These are phyloP conservation scores for Candida neerlandica DNA, from an alignment of 1,139 yeast genomes.

Conservation along the genomic window DNA sequence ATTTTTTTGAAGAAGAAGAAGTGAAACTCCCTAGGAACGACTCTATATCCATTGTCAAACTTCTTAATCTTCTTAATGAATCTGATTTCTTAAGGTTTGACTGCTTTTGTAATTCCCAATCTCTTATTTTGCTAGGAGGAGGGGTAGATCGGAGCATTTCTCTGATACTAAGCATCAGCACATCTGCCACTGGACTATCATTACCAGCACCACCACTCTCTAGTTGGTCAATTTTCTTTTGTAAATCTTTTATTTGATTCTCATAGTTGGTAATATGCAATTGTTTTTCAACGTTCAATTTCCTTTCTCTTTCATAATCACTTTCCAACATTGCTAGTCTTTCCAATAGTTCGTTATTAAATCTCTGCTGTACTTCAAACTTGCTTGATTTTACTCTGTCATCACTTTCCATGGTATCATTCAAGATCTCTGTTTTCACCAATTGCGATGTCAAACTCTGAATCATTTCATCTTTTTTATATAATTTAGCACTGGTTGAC, in stretches of 20 bases:
- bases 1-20: background rate
- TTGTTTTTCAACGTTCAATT: constrained; percentile 31
- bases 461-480: constrained; percentile 25
- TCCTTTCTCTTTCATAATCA: constrained; percentile 40
- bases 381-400: constrained; percentile 39
- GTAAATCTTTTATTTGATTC: constrained; percentile 31
- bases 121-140: constrained; percentile 19
- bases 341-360: constrained; percentile 46
- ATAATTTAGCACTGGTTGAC: constrained; percentile 17
- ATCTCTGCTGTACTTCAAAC: constrained; percentile 36
- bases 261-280: constrained; percentile 41
- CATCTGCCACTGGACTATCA: constrained; percentile 13
- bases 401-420: constrained; percentile 44
- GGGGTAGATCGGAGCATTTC: constrained; percentile 39
- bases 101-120: background rate
- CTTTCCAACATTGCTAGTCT: constrained; percentile 45
- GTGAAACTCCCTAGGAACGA: constrained; percentile 10
- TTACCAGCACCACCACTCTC: constrained; percentile 5
- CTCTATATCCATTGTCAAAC: constrained; percentile 17
- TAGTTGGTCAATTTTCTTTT: constrained; percentile 14
- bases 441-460: constrained; percentile 31
- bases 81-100: constrained; percentile 24
- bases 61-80: constrained; percentile 23
- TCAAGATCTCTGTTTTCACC: constrained; percentile 43
- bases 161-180: constrained; percentile 34